Conservation (phyloP, 2,329 filamentous ascomycete species). For the Cladosporium sphaerospermum region DNA sequence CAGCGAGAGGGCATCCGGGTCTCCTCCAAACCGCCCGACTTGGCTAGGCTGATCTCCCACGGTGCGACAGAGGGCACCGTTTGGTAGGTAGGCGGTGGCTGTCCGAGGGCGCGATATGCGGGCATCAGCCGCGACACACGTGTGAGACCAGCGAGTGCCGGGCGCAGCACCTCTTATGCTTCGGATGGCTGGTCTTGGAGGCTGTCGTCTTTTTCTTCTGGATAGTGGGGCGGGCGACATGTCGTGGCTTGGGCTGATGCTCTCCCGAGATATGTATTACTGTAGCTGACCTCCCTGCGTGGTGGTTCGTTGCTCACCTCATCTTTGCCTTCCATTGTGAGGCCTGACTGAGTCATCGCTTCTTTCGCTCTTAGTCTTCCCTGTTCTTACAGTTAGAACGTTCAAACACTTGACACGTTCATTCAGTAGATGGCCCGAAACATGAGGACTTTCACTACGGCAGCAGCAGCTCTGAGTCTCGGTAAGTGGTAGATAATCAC, state of each 20-base stretch:
- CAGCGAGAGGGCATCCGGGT: background rate
- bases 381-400: no score
- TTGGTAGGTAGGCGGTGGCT: background rate
- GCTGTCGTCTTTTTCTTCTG: constrained; percentile 1
- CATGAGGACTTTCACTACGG: background rate
- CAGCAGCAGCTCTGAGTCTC: constrained; percentile 10
- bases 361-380: no score
- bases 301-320: background rate
- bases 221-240: background rate
- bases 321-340: background rate
- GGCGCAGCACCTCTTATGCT: constrained; percentile 10
- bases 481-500: background rate
- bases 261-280: constrained; percentile 5
- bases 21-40: background rate
- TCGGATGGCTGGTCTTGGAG: constrained; percentile 7
- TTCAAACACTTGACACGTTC: no score
- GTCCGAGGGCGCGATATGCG: background rate
- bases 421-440: no score
- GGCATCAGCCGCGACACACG: constrained; percentile 6
- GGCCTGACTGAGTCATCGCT: no score
- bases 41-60: background rate
- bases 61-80: background rate
- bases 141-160: constrained; percentile 5
- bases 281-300: background rate
- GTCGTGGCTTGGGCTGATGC: constrained; percentile 8